phyloP scores from a whole-genome alignment of 2,329 filamentous ascomycete species.

The Didymella lethalis region DNA sequence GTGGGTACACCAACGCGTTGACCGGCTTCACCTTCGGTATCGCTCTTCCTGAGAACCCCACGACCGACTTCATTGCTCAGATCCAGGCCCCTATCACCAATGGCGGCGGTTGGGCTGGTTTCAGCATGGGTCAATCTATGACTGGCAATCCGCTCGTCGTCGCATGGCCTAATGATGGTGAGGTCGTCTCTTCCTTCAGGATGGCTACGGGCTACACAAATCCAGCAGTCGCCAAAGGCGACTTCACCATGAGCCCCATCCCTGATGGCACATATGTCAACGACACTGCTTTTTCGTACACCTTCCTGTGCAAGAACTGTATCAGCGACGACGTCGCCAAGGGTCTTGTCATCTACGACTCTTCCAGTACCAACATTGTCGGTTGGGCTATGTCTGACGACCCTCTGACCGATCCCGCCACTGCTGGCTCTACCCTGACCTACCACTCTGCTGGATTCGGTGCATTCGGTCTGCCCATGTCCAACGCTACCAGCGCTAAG shows the following conservation, averaged over 20 bases:
- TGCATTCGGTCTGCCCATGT: constrained; percentile 41
- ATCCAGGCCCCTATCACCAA: constrained; percentile 56
- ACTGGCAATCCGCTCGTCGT: constrained; percentile 59
- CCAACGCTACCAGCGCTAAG: constrained; percentile 42
- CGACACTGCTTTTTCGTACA: constrained; percentile 62
- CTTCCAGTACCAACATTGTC: constrained; percentile 36
- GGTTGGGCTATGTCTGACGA: constrained; percentile 44
- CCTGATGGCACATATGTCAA: constrained; percentile 62
- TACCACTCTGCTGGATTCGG: constrained; percentile 48
- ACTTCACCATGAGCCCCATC: constrained; percentile 56
- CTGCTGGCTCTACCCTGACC: constrained; percentile 32
- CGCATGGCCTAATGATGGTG: constrained; percentile 61
- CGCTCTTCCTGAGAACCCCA: constrained; percentile 58
- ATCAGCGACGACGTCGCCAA: constrained; percentile 36
- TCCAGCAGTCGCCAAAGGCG: constrained; percentile 55
- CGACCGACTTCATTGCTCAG: constrained; percentile 64
- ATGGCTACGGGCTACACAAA: constrained; percentile 59
- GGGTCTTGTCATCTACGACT: constrained; percentile 36
- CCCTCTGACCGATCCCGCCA: constrained; percentile 37
- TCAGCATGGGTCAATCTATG: constrained; percentile 61
- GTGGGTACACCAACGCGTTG: constrained; percentile 36
- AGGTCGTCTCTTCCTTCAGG: constrained; percentile 58
- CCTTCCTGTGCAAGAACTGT: constrained; percentile 60
- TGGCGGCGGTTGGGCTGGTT: constrained; percentile 60
- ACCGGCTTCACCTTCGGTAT: constrained; percentile 60